These are phyloP conservation scores for Apophysomyces elegans DNA, from an alignment of 371 early-diverging fungal species.

Conservation along the genomic window DNA sequence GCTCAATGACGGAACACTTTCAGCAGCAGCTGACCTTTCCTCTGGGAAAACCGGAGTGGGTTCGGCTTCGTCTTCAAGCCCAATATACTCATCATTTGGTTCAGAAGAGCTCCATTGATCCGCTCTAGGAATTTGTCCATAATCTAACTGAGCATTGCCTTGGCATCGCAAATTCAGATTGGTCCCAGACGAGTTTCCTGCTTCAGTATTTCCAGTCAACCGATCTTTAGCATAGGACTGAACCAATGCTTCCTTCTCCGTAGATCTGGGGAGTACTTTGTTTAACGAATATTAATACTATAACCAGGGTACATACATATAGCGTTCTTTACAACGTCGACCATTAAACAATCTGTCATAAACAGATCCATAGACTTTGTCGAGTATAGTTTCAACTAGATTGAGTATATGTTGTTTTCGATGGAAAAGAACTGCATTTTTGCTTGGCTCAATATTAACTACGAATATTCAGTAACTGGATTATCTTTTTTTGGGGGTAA, in stretches of 20 bases:
- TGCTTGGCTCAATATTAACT: conserved; percentile 54
- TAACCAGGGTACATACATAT: background rate
- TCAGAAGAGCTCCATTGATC: conserved; percentile 20
- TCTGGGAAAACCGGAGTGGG: background rate
- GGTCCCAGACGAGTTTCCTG: too few relatives aligned
- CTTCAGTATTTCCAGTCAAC: too few relatives aligned
- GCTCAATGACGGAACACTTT: background rate
- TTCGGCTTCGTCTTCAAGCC: conserved; percentile 11
- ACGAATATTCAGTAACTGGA: background rate
- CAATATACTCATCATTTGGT: conserved; percentile 11
- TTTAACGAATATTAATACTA: too few relatives aligned
- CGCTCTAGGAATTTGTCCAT: too few relatives aligned
- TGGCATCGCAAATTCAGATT: too few relatives aligned
- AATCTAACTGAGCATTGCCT: too few relatives aligned
- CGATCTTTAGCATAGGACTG: too few relatives aligned
- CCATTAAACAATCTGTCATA: conserved; percentile 17
- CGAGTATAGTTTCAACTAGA: conserved; percentile 25
- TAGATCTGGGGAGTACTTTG: too few relatives aligned
- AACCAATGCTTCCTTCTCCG: too few relatives aligned
- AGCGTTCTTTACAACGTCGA: conserved; percentile 7
- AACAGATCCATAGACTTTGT: conserved; percentile 22
- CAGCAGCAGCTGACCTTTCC: background rate
- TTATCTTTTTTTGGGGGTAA: background rate
- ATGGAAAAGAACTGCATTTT: conserved; percentile 40
- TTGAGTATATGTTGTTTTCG: conserved; percentile 29